phyloP scores from a whole-genome alignment of 2,329 filamentous ascomycete species.

The Apiospora hydei region DNA sequence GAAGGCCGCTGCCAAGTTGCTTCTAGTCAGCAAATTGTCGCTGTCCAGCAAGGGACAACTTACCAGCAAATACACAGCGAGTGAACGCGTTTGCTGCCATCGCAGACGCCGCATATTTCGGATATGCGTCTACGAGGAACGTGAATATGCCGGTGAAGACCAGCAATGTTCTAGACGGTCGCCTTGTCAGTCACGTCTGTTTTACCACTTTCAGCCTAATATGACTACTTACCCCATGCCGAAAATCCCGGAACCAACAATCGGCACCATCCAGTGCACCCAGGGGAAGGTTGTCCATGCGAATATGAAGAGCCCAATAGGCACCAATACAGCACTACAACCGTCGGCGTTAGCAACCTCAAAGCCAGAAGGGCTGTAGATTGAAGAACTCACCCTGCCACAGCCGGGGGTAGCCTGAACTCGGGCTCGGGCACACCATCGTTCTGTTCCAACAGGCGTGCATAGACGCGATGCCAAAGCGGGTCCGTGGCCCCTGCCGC shows the following conservation, averaged over 20 bases:
- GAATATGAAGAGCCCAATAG: conserved; percentile 86
- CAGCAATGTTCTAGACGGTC: conserved; percentile 68
- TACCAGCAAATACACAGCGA: conserved; percentile 76
- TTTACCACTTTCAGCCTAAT: background rate
- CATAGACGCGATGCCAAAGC: conserved; percentile 69
- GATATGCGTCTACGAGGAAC: conserved; percentile 75
- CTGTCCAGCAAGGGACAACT: conserved; percentile 37
- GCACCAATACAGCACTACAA: conserved; percentile 71
- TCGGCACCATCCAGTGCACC: conserved; percentile 79
- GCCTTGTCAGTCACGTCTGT: background rate
- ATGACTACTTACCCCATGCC: conserved; percentile 67
- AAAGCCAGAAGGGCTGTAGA: background rate
- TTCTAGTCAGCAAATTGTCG: background rate
- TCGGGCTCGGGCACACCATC: conserved; percentile 78
- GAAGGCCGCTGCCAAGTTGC: conserved; percentile 65
- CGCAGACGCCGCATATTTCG: conserved; percentile 76
- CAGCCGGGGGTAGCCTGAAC: conserved; percentile 80
- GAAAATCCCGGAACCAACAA: conserved; percentile 76
- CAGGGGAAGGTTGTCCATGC: conserved; percentile 80
- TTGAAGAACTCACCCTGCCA: conserved; percentile 58
- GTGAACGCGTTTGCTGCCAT: conserved; percentile 86
- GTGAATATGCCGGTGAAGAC: conserved; percentile 88
- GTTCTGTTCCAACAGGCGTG: conserved; percentile 59
- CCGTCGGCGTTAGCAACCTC: background rate
- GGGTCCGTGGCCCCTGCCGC: conserved; percentile 68